Conservation (phyloP, 1,284 basidiomycete genomes). For the Fomitopsis schrenkii region DNA sequence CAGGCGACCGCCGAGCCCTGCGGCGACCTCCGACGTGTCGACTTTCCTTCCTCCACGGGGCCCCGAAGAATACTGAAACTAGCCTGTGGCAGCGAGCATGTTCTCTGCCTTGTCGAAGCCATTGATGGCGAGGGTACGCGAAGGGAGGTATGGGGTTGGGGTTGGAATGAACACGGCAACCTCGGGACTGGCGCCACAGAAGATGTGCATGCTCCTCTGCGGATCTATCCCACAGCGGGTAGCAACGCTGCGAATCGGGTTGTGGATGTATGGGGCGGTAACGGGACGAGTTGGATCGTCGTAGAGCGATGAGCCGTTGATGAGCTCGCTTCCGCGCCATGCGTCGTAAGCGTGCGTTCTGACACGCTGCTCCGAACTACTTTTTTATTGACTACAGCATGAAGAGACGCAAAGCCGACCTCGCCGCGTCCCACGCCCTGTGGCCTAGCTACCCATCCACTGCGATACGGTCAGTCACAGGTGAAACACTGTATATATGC, state of each 20-base stretch:
- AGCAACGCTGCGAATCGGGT: conserved; percentile 10
- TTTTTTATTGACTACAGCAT: too few relatives aligned
- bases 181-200: conserved; percentile 62
- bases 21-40: conserved; percentile 21
- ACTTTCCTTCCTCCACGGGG: conserved; percentile 31
- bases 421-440: not conserved
- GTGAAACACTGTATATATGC: not conserved
- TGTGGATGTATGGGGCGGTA: conserved; percentile 58
- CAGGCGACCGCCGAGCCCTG: conserved; percentile 18
- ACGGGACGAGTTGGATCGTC: conserved; percentile 72
- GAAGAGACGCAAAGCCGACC: too few relatives aligned
- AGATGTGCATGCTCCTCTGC: conserved; percentile 45
- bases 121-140: not conserved
- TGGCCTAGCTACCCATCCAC: not conserved
- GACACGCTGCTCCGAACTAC: too few relatives aligned
- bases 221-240: conserved; percentile 44
- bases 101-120: conserved; percentile 37
- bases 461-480: not conserved
- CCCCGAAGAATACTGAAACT: conserved; percentile 27
- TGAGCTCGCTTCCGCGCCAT: too few relatives aligned
- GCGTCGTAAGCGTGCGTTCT: too few relatives aligned
- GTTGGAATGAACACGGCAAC: conserved; percentile 97
- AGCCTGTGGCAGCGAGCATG: conserved; percentile 80
- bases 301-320: conserved; percentile 9
- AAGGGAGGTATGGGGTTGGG: conserved; percentile 73